A percentile compares a stretch with the other conserved stretches of the same genome.
These are phyloP conservation scores for Cordyceps cicadae DNA, from an alignment of 2,329 filamentous ascomycete genomes.

Conservation along the genomic window DNA sequence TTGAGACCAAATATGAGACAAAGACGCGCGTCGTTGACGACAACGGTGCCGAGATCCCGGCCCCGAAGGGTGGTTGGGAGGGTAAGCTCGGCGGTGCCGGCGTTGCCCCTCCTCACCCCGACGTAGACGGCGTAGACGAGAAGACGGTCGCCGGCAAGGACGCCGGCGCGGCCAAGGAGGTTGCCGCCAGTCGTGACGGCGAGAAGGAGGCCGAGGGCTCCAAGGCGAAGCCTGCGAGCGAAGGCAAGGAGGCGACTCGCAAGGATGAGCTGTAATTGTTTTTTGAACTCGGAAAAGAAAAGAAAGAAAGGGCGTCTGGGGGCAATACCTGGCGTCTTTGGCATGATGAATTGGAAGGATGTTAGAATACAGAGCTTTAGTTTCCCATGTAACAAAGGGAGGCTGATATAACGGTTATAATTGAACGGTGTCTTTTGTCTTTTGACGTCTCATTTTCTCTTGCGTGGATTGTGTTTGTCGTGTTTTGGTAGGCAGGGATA, in stretches of 20 bases:
- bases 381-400: conserved; percentile 1
- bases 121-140: conserved; percentile 52
- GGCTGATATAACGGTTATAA: background rate
- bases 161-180: conserved; percentile 32
- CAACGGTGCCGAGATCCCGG: conserved; percentile 65
- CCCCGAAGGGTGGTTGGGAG: conserved; percentile 32
- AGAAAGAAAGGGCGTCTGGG: background rate
- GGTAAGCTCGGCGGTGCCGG: conserved; percentile 26
- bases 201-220: conserved; percentile 48
- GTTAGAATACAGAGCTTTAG: background rate
- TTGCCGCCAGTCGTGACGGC: conserved; percentile 46
- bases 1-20: conserved; percentile 95
- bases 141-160: conserved; percentile 42
- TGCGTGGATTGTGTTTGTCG: background rate
- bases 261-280: conserved; percentile 29
- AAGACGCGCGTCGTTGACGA: conserved; percentile 75
- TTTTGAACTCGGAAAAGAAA: background rate
- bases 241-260: conserved; percentile 49
- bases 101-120: conserved; percentile 51
- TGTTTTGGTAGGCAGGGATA: background rate
- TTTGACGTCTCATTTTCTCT: background rate
- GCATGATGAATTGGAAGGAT: conserved; percentile 1
- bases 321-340: background rate
- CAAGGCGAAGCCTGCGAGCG: conserved; percentile 54
- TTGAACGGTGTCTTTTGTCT: background rate